A percentile compares a stretch with the other conserved stretches of the same genome.
Conservation (phyloP, 2,329 filamentous ascomycete species). For the Corynespora cassiicola region DNA sequence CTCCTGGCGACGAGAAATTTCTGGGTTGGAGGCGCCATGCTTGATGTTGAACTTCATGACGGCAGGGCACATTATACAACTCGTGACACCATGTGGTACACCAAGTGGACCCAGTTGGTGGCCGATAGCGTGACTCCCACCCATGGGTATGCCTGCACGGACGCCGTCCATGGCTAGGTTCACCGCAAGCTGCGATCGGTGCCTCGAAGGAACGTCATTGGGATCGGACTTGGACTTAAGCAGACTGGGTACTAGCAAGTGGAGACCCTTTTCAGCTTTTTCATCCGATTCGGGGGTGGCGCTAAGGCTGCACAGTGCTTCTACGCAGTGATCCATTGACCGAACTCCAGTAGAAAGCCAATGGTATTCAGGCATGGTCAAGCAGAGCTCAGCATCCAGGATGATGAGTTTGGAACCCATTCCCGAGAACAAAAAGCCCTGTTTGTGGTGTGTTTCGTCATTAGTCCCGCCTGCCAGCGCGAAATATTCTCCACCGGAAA, state of each 20-base stretch:
- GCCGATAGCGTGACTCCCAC: slow-evolving; percentile 10
- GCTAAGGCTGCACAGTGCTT: slow-evolving; percentile 5
- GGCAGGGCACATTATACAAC: slow-evolving; percentile 11
- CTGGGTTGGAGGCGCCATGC: slow-evolving; percentile 5
- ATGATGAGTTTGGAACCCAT: slow-evolving; percentile 61
- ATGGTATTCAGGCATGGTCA: slow-evolving; percentile 58
- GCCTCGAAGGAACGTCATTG: slow-evolving; percentile 1
- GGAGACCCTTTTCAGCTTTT: slow-evolving; percentile 6
- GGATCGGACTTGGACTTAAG: slow-evolving; percentile 5
- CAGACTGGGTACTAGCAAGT: slow-evolving; percentile 6
- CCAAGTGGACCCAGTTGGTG: slow-evolving; percentile 10
- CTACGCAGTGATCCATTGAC: slow-evolving; percentile 33
- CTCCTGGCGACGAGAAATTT: slow-evolving; percentile 7
- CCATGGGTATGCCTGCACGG: slow-evolving; percentile 8
- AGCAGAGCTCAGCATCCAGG: slow-evolving; percentile 60
- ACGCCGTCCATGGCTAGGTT: slow-evolving; percentile 7
- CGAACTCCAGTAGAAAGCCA: slow-evolving; percentile 67
- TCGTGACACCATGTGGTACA: slow-evolving; percentile 11
- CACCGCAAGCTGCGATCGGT: slow-evolving; percentile 7
- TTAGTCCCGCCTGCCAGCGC: slow-evolving; percentile 50
- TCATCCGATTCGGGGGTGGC: slow-evolving; percentile 8
- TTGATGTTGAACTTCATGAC: slow-evolving; percentile 15
- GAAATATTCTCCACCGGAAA: slow-evolving; percentile 52
- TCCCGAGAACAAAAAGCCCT: slow-evolving; percentile 26
- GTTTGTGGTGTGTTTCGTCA: slow-evolving; percentile 24